Percentiles rank a stretch among this genome's conserved stretches.
Evolutionary conservation across 257 asterid genomes (phyloP).

Genomic region (Capsicum chinense): DNA sequence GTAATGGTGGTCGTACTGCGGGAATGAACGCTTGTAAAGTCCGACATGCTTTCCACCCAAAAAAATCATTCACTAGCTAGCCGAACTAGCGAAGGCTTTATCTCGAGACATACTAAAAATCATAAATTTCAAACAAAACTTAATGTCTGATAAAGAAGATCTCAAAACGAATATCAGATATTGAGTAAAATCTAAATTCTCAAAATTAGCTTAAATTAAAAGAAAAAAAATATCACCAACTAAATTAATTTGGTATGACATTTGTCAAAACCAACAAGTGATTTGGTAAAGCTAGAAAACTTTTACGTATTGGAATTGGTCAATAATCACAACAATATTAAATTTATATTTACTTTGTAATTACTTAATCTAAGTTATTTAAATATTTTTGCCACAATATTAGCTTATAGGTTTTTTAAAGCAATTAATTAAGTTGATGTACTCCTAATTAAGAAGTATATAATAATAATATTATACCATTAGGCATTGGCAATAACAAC

Average conservation of each 20-base stretch:
- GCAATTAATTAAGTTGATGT: neutral
- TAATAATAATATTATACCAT: neutral
- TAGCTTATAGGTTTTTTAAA: neutral
- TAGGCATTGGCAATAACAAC: neutral
- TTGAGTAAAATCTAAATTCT: neutral
- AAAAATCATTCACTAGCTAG: neutral
- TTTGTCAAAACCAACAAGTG: neutral
- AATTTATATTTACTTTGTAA: neutral
- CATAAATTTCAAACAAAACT: neutral
- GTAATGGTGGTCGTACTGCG: neutral
- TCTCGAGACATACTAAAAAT: neutral
- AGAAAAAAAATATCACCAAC: neutral
- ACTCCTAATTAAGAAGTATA: neutral
- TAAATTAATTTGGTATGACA: conserved; percentile 9
- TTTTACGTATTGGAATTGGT: neutral
- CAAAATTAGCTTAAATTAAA: neutral
- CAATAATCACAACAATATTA: neutral
- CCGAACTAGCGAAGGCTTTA: neutral
- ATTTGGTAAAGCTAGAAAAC: neutral
- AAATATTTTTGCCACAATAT: neutral
- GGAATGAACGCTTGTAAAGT: neutral
- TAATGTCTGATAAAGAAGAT: neutral
- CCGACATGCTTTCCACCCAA: neutral
- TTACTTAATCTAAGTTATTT: neutral
- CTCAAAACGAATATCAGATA: neutral